A percentile compares a stretch with the other conserved stretches of the same genome.
These are phyloP conservation scores for Neurospora tetraspora DNA, from an alignment of 495 filamentous ascomycete genomes.

Conservation along the genomic window DNA sequence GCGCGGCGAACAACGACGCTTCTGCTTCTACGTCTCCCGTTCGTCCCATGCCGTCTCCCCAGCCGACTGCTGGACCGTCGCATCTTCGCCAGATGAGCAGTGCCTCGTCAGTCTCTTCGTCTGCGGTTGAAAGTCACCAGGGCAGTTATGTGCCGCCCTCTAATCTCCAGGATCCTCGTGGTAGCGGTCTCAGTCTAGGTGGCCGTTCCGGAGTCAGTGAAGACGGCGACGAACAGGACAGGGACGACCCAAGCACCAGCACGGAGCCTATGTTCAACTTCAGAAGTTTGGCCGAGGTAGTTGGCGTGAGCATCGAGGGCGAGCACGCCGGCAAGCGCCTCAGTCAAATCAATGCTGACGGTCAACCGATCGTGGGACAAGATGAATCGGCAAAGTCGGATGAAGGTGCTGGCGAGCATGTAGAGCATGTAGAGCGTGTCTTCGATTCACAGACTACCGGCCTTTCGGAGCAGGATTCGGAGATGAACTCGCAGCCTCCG, in stretches of 20 bases:
- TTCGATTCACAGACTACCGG: background rate
- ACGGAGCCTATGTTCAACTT: conserved; percentile 87
- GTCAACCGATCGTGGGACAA: conserved; percentile 1
- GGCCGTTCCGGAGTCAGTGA: conserved; percentile 26
- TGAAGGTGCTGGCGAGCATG: background rate
- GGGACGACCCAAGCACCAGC: conserved; percentile 42
- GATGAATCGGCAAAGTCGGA: background rate
- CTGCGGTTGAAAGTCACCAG: conserved; percentile 52
- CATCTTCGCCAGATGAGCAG: conserved; percentile 74
- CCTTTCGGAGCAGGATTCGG: background rate
- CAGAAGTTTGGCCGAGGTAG: conserved; percentile 74
- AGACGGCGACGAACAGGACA: conserved; percentile 29
- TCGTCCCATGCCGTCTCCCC: conserved; percentile 30
- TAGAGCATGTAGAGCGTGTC: conserved; percentile 3
- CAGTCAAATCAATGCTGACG: conserved; percentile 18
- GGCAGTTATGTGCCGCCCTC: conserved; percentile 40
- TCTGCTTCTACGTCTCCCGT: conserved; percentile 7
- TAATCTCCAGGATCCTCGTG: conserved; percentile 35
- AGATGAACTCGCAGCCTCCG: conserved; percentile 14
- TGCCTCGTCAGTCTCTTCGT: conserved; percentile 72
- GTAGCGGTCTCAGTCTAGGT: conserved; percentile 32
- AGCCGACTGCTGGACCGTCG: conserved; percentile 43
- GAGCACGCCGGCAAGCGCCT: conserved; percentile 21
- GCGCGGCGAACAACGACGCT: conserved; percentile 9
- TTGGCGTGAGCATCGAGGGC: conserved; percentile 47